Base-by-base conservation (phyloP, 306 rosid genomes). In the Corylus heterophylla region DNA sequence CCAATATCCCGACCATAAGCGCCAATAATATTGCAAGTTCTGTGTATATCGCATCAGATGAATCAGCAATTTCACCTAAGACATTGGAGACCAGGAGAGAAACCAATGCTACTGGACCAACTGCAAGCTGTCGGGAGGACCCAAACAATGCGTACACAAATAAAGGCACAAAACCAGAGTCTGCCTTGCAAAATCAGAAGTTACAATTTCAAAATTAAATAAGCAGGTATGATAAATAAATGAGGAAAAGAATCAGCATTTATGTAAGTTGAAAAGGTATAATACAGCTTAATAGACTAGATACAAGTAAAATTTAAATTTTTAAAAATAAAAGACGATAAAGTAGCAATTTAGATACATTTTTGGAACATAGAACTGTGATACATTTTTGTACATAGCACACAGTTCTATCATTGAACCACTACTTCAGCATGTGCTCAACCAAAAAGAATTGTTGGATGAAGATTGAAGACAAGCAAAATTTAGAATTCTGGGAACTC, bases 21-120 rank as follows among this genome's bases (percentile, higher is more conserved):
- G 99, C 88, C 87, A 95, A 81, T 82, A 91, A 83, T 80, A 95
- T 92, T 42, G 98, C 99, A 82, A 95, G 81, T 80, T 95, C 91
- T 74, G 96, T 92, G 84, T 95, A 95, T 72, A 91, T 78, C 39
- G 79, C 92, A 75, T 88, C 91, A 66, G 97, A 86, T 54, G 99
- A 73, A 85, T 92, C 94, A 87, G 87, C 89, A 16, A 95, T 88
- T 76, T 88, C 82, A 84, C 96, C 70, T 67, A 95, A 87, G 78
- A 93, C 96, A 76, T 95, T 93, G 71, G 92, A 89, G 75, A 91
- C 97, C 81, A 95, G 86, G 76, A 95, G 98, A 79, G 99, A 95
- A 86, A 95, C 96, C 90, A 95, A 87, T n/a, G 99, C 99, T 42
- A 95, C 99, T 1, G 98, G 99, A 35, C 99, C 99, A 78, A 95